Base-by-base conservation (phyloP, 2,329 filamentous ascomycete genomes). In the Nigrospora sphaerica region DNA sequence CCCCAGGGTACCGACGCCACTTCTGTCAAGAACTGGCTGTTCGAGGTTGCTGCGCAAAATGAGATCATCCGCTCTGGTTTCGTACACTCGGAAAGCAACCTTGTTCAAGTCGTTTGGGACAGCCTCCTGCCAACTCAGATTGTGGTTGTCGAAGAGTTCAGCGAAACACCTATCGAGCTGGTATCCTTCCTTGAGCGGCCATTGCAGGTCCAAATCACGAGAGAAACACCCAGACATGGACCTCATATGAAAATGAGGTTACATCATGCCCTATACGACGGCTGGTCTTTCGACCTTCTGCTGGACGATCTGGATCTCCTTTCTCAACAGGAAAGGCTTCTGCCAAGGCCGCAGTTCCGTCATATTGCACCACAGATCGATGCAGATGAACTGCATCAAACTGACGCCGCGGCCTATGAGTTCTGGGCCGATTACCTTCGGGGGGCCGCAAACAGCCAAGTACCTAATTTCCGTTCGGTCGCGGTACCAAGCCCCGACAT, bases 231-330 rank as follows among this genome's bases (percentile, higher is more conserved):
- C 32, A 4, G 36, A 45, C 10, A 32, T 44, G 9, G 16, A 53
- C 16, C 42, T 58, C 5, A 46, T 52, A 41, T 46, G 59, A 3
- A 12, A 45, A 88, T 39, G 73, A 84, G 55, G 12, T 70, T 95
- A 0, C 90, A 95, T 59, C 91, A 96, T 64, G 82, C 88, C 1
- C 62, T 95, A 1, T 96, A 95, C 58, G 91, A 96, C 62, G 91
- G 90, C n/a, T 96, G 91, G 91, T 91, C 89, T 0, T 76, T 90
- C 58, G 86, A 95, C 44, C 70, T 92, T 31, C 64, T 95, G 0
- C 55, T 88, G 13, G 68, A 75, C 23, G 88, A 95, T 60, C 66
- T 95, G 5, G 71, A 76, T 4, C 57, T 56, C 0, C 53, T 28
- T 17, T 85, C 2, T 56, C 86, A 0, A 42, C 44, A 28, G 58